Percentiles rank a stretch among this genome's conserved stretches.
Evolutionary conservation across 2,329 filamentous ascomycete genomes (phyloP).

Genomic region (Phialophora expanda): DNA sequence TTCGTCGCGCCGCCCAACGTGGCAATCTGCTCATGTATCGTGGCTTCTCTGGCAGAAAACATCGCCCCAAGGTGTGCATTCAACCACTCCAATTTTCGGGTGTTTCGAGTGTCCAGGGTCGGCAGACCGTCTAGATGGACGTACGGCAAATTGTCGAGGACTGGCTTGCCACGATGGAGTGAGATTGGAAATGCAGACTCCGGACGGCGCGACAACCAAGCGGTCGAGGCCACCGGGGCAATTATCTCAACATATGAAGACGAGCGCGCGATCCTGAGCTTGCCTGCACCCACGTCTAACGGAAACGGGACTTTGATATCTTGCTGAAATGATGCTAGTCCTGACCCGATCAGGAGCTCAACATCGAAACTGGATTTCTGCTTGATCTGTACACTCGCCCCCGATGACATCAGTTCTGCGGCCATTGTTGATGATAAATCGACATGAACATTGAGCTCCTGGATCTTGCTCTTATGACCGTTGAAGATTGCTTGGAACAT

Average conservation of each 20-base stretch:
- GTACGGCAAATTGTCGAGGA: slow-evolving; percentile 39
- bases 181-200: slow-evolving; percentile 32
- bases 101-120: slow-evolving; percentile 31
- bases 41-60: slow-evolving; percentile 31
- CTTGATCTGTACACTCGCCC: background rate
- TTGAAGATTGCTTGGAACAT: background rate
- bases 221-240: slow-evolving; percentile 34
- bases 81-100: slow-evolving; percentile 32
- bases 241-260: slow-evolving; percentile 44
- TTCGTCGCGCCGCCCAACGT: background rate
- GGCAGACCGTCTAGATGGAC: slow-evolving; percentile 40
- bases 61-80: slow-evolving; percentile 33
- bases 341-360: background rate
- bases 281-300: slow-evolving; percentile 26
- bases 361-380: background rate
- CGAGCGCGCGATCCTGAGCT: slow-evolving; percentile 42
- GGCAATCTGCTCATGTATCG: background rate
- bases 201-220: background rate
- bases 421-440: background rate
- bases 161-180: slow-evolving; percentile 21
- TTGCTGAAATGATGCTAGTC: background rate
- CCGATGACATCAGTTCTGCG: background rate
- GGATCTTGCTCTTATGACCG: background rate
- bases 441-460: background rate
- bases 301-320: slow-evolving; percentile 10